Conservation (phyloP, 2,329 filamentous ascomycete species). For the Exophiala lecanii-corni region DNA sequence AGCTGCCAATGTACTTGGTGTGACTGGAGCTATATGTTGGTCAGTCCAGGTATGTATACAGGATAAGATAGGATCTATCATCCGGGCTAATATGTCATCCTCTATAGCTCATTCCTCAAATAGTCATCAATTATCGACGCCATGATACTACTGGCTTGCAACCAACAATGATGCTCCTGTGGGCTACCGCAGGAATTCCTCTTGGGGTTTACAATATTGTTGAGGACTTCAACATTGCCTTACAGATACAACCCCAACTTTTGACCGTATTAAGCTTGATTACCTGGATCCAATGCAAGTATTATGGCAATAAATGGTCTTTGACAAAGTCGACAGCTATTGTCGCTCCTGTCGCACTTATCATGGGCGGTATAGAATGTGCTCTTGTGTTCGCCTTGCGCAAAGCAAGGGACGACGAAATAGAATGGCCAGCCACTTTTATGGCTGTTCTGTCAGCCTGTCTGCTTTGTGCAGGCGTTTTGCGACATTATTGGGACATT, state of each 20-base stretch:
- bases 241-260: conserved; percentile 55
- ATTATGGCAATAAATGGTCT: conserved; percentile 54
- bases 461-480: conserved; percentile 61
- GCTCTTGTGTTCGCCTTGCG: conserved; percentile 56
- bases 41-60: conserved; percentile 51
- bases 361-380: conserved; percentile 58
- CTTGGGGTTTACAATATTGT: conserved; percentile 59
- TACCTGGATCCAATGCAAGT: conserved; percentile 54
- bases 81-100: background rate
- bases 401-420: conserved; percentile 39
- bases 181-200: conserved; percentile 63
- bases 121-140: conserved; percentile 62
- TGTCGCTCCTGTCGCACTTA: conserved; percentile 47
- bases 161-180: conserved; percentile 68
- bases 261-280: conserved; percentile 48
- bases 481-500: conserved; percentile 67
- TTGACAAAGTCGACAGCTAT: conserved; percentile 46
- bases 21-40: conserved; percentile 61
- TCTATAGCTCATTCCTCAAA: conserved; percentile 62
- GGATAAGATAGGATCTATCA: background rate
- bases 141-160: conserved; percentile 64
- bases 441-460: conserved; percentile 64
- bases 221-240: conserved; percentile 49
- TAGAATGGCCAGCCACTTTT: conserved; percentile 59
- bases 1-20: conserved; percentile 57